Conservation (phyloP, 1,284 basidiomycete genomes). For the Polyporus tsugae region DNA sequence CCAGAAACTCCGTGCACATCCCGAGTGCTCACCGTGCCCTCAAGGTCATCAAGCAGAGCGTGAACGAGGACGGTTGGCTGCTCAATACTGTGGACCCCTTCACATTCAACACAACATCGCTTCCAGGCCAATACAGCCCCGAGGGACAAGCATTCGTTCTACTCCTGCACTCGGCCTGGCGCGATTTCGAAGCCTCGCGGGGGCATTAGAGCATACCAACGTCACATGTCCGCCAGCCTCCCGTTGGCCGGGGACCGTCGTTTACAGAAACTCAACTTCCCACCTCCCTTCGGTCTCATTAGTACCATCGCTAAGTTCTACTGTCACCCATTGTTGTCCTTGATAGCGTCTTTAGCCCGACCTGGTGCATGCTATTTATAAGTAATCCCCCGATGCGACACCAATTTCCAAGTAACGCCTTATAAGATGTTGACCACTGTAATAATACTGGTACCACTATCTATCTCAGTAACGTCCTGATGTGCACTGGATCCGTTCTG, state of each 20-base stretch:
- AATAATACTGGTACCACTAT: too few species aligned
- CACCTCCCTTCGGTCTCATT: not conserved
- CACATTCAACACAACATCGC: slow-evolving; percentile 54
- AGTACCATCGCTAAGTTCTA: not conserved
- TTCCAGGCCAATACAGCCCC: slow-evolving; percentile 55
- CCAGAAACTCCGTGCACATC: slow-evolving; percentile 42
- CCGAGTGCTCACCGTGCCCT: slow-evolving; percentile 53
- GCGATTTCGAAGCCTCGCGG: slow-evolving; percentile 47
- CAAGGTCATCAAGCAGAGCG: slow-evolving; percentile 46
- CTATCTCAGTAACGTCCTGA: too few species aligned
- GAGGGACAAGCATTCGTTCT: slow-evolving; percentile 75
- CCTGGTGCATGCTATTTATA: not conserved
- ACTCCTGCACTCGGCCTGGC: slow-evolving; percentile 67
- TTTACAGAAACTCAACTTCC: not conserved
- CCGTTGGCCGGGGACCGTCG: not conserved
- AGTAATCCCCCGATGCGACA: not conserved
- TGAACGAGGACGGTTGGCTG: slow-evolving; percentile 60
- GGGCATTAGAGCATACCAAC: not conserved
- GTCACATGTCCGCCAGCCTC: not conserved
- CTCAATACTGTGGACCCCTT: slow-evolving; percentile 70
- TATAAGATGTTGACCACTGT: too few species aligned
- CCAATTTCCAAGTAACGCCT: not conserved
- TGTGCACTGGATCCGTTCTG: too few species aligned
- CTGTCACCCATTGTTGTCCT: not conserved
- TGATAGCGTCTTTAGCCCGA: not conserved